Conservation (phyloP, 2,329 filamentous ascomycete genomes). For the Colletotrichum echinochloae region DNA sequence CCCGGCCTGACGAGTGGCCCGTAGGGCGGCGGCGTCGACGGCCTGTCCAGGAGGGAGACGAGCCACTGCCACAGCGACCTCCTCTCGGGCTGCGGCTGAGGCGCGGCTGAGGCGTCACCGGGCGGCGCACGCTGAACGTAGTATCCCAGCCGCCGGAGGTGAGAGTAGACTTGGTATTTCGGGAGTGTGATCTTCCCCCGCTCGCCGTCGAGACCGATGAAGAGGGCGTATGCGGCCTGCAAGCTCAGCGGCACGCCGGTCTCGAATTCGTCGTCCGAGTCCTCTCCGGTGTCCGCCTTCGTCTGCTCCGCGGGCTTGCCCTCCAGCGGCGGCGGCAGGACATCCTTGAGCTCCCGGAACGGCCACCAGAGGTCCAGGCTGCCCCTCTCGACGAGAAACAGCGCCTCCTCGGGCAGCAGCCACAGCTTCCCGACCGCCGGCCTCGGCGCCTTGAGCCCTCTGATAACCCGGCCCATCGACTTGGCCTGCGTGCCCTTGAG, state of each 20-base stretch:
- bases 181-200: conserved; percentile 75
- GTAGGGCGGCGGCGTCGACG: conserved; percentile 49
- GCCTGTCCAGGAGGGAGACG: conserved; percentile 57
- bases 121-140: conserved; percentile 77
- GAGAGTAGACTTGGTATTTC: conserved; percentile 88
- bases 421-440: conserved; percentile 75
- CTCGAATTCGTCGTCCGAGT: conserved; percentile 63
- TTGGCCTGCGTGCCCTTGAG: conserved; percentile 79
- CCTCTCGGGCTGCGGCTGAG: conserved; percentile 27
- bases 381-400: conserved; percentile 90
- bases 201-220: conserved; percentile 78
- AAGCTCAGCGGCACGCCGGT: conserved; percentile 86
- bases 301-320: conserved; percentile 45
- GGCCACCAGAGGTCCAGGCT: conserved; percentile 91
- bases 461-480: conserved; percentile 77
- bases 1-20: conserved; percentile 73
- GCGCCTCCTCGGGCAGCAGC: conserved; percentile 90
- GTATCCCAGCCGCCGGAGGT: conserved; percentile 86
- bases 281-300: conserved; percentile 43
- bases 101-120: background rate
- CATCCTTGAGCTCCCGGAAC: conserved; percentile 60
- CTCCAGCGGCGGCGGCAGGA: conserved; percentile 54
- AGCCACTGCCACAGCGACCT: conserved; percentile 66
- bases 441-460: conserved; percentile 64
- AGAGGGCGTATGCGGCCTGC: conserved; percentile 88